phyloP scores from a whole-genome alignment of 129 eudicot genomes.

The Deinandra increscens region DNA sequence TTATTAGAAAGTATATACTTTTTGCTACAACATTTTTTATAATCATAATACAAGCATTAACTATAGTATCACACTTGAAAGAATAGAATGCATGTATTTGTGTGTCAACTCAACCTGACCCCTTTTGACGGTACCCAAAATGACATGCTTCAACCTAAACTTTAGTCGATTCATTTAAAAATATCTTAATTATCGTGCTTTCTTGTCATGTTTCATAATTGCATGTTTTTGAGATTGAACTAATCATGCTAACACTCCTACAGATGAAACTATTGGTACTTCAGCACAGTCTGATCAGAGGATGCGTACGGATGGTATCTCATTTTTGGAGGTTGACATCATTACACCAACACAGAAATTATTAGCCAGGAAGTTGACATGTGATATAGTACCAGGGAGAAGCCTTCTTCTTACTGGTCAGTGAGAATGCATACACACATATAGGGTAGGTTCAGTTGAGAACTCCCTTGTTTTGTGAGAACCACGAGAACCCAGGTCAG shows the following conservation, averaged over 20 bases:
- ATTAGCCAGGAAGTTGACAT: slow-evolving; percentile 75
- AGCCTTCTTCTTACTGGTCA: slow-evolving; percentile 92
- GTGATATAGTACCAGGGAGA: slow-evolving; percentile 75
- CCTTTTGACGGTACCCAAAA: too few species aligned
- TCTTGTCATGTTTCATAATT: neutral
- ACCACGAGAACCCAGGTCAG: too few species aligned
- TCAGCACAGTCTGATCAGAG: slow-evolving; percentile 30
- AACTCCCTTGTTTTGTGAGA: too few species aligned
- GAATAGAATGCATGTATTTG: neutral
- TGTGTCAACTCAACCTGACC: neutral
- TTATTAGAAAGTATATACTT: neutral
- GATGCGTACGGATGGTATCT: slow-evolving; percentile 48
- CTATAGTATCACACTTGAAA: neutral
- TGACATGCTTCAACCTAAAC: neutral
- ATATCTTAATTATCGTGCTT: neutral
- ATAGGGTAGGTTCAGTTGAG: too few species aligned
- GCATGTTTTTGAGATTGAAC: neutral
- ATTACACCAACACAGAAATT: slow-evolving; percentile 81
- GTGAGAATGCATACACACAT: slow-evolving; percentile 18
- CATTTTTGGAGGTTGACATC: slow-evolving; percentile 82
- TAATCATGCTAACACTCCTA: slow-evolving; percentile 16
- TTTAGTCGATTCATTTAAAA: neutral
- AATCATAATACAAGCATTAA: neutral
- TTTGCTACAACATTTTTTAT: neutral
- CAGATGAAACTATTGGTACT: slow-evolving; percentile 46